These are phyloP conservation scores for Ascochyta fabae DNA, from an alignment of 2,329 filamentous ascomycete genomes.

Conservation along the genomic window DNA sequence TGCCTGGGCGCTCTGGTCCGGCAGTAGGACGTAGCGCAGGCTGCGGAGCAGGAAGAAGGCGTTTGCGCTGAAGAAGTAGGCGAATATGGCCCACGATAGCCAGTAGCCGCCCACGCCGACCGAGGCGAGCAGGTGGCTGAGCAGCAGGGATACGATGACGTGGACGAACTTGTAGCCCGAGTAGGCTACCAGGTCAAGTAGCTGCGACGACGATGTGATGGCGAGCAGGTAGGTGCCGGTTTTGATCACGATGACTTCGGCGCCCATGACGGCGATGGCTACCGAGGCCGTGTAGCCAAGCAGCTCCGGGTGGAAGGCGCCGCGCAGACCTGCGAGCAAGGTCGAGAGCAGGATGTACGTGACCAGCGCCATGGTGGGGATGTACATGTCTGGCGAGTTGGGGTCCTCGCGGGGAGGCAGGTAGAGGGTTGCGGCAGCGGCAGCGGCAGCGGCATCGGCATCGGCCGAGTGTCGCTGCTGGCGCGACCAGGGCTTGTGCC, in stretches of 20 bases:
- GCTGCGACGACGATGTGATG: constrained; percentile 92
- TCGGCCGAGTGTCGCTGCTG: constrained; percentile 69
- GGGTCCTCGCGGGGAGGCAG: constrained; percentile 92
- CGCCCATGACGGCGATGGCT: constrained; percentile 79
- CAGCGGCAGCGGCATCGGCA: constrained; percentile 22
- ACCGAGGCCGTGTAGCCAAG: constrained; percentile 87
- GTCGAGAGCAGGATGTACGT: constrained; percentile 97
- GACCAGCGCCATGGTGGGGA: constrained; percentile 94
- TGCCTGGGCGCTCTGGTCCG: constrained; percentile 60
- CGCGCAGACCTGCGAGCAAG: constrained; percentile 84
- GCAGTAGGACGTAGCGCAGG: constrained; percentile 92
- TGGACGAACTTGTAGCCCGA: constrained; percentile 99
- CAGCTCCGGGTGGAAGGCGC: constrained; percentile 92
- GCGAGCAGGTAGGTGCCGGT: constrained; percentile 90
- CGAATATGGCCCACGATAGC: constrained; percentile 86
- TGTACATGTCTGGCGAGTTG: constrained; percentile 99
- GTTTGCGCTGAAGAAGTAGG: constrained; percentile 92
- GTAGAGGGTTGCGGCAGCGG: constrained; percentile 57
- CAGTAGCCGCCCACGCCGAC: constrained; percentile 85
- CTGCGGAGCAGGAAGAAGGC: constrained; percentile 95
- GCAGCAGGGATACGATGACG: constrained; percentile 84
- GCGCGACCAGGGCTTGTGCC: constrained; percentile 96
- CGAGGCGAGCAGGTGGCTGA: constrained; percentile 67
- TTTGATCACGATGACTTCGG: constrained; percentile 91
- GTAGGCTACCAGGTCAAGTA: constrained; percentile 93